These are phyloP conservation scores for Russula sp. DNA, from an alignment of 768 basidiomycete genomes.

Conservation along the genomic window DNA sequence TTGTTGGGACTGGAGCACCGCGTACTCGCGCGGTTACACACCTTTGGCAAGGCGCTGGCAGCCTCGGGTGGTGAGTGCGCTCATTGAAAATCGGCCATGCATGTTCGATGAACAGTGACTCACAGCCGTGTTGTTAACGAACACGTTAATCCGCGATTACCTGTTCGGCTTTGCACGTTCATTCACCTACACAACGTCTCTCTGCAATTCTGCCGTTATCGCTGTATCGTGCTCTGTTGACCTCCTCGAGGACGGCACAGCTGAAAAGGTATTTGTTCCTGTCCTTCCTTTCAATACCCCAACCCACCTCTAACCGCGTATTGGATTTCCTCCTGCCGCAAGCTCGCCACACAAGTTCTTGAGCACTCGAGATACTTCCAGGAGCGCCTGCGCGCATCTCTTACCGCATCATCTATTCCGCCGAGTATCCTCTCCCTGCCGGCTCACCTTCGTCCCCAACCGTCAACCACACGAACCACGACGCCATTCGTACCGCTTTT, in stretches of 20 bases:
- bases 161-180: slow-evolving; percentile 89
- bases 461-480: slow-evolving; percentile 21
- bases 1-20: slow-evolving; percentile 61
- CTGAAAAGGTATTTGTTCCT: slow-evolving; percentile 41
- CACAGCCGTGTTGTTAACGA: slow-evolving; percentile 73
- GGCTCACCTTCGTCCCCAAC: too few species aligned
- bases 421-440: slow-evolving; percentile 28
- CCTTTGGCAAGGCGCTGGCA: slow-evolving; percentile 89
- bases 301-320: slow-evolving; percentile 24
- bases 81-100: too few species aligned
- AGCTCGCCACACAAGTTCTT: slow-evolving; percentile 35
- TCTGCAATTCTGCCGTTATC: slow-evolving; percentile 65
- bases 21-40: slow-evolving; percentile 74
- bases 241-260: slow-evolving; percentile 59
- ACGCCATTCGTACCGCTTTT: slow-evolving; percentile 85
- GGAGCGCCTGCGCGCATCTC: slow-evolving; percentile 26
- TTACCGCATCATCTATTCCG: slow-evolving; percentile 28
- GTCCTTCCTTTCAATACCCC: background rate
- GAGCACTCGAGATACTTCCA: slow-evolving; percentile 38
- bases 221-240: slow-evolving; percentile 75
- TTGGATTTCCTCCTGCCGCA: background rate
- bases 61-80: slow-evolving; percentile 76
- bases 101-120: too few species aligned
- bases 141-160: slow-evolving; percentile 34
- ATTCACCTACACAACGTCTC: slow-evolving; percentile 85